Conservation (phyloP, 2,329 filamentous ascomycete species). For the Hypomyces rosellus region DNA sequence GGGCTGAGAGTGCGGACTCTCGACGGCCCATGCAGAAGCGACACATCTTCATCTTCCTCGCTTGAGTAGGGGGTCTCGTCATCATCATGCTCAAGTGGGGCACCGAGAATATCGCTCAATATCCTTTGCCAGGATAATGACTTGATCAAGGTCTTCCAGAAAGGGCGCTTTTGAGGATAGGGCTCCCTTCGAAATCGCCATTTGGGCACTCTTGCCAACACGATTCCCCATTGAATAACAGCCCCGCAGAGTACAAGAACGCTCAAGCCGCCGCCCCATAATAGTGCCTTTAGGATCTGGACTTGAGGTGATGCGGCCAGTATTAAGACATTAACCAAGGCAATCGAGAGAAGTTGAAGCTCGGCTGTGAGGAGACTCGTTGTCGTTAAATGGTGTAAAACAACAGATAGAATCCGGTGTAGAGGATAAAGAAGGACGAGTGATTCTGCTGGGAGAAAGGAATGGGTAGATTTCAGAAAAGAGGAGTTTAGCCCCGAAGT, state of each 20-base stretch:
- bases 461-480: constrained; percentile 33
- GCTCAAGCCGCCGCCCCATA: constrained; percentile 77
- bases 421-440: constrained; percentile 70
- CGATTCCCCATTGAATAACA: constrained; percentile 76
- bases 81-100: constrained; percentile 24
- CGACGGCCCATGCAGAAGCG: constrained; percentile 15
- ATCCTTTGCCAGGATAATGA: constrained; percentile 42
- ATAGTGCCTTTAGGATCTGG: constrained; percentile 73
- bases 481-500: constrained; percentile 13
- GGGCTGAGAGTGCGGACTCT: constrained; percentile 27
- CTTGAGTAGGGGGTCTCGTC: constrained; percentile 27
- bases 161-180: constrained; percentile 29
- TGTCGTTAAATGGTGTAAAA: constrained; percentile 74
- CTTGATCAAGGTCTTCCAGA: constrained; percentile 34
- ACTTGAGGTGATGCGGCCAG: constrained; percentile 76
- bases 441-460: constrained; percentile 46
- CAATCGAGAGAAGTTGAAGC: constrained; percentile 76
- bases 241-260: constrained; percentile 67
- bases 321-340: constrained; percentile 73
- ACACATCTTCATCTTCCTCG: constrained; percentile 23
- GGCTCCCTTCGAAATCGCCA: constrained; percentile 71
- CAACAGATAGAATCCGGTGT: constrained; percentile 68
- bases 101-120: constrained; percentile 31
- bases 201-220: constrained; percentile 78
- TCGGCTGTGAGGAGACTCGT: constrained; percentile 85